A percentile compares a stretch with the other conserved stretches of the same genome.
Evolutionary conservation across 306 rosid species (phyloP).

Genomic region (Vigna radiata): DNA sequence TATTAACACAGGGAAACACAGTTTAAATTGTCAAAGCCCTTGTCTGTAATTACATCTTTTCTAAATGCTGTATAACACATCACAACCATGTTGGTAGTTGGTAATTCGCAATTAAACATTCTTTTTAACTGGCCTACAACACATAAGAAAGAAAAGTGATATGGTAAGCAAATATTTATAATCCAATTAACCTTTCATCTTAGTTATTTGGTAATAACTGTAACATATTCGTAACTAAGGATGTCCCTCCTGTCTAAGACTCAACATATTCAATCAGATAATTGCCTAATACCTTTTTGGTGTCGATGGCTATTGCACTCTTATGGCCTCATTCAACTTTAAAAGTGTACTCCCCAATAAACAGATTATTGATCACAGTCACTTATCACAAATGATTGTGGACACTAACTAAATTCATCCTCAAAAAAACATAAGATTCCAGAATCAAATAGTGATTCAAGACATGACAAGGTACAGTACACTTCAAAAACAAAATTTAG

Average conservation of each 20-base stretch:
- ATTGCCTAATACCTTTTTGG: slow-evolving; percentile 6
- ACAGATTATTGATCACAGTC: neutral
- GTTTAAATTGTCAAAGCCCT: slow-evolving; percentile 13
- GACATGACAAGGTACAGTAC: neutral
- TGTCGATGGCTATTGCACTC: neutral
- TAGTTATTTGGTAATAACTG: neutral
- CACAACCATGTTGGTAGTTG: neutral
- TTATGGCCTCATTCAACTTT: slow-evolving; percentile 4
- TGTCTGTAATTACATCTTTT: neutral
- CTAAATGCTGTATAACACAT: neutral
- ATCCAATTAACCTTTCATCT: slow-evolving; percentile 8
- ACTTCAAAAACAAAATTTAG: neutral
- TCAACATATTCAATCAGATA: neutral
- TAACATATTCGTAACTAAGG: neutral
- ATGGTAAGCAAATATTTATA: slow-evolving; percentile 1
- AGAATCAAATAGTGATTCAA: slow-evolving; percentile 13
- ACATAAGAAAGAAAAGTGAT: neutral
- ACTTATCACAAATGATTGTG: neutral
- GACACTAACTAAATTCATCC: slow-evolving; percentile 2
- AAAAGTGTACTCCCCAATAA: slow-evolving; percentile 5
- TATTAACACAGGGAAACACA: neutral
- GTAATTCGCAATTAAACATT: neutral
- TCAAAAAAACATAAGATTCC: neutral
- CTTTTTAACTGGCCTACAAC: neutral
- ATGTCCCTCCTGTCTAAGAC: slow-evolving; percentile 17